Evolutionary conservation across 1,284 basidiomycete genomes (phyloP), one percentile per base, ranked within the genome.

Genomic region (Ceraceosorus guamensis): DNA sequence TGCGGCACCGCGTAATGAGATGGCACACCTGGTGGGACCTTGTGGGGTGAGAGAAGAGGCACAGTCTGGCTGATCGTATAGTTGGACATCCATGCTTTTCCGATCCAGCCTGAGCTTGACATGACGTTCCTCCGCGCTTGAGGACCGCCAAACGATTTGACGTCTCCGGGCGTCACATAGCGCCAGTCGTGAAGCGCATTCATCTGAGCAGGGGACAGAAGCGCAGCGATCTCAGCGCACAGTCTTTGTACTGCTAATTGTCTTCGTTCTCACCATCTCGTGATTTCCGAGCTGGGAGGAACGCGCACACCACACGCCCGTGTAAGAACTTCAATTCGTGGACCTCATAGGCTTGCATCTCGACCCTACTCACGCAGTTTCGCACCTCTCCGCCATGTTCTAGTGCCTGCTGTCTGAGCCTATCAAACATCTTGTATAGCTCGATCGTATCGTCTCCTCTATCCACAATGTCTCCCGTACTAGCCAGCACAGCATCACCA

Each of bases 161-260:
- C 70, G 55, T 79, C 79, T 8, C 74, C 73, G 8, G 57, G 50
- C 0, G 77, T 79, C 5, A 79, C 78, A 37, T 79, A 79, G 1
- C 78, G 56, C 77, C 77, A 79, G 58, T 79, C 78, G 6, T 69
- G 66, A 32, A 78, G 48, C 0, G 71, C 73, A 48, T 78, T 78
- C 77, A 76, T 73, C n/a, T n/a, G n/a, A n/a, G n/a, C n/a, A n/a
- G n/a, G n/a, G n/a, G n/a, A n/a, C n/a, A n/a, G n/a, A n/a, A n/a
- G n/a, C n/a, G n/a, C n/a, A n/a, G n/a, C n/a, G n/a, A n/a, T n/a
- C n/a, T n/a, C n/a, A n/a, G n/a, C n/a, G n/a, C n/a, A n/a, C n/a
- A n/a, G n/a, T n/a, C n/a, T n/a, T n/a, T n/a, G n/a, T n/a, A n/a
- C n/a, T n/a, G n/a, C n/a, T n/a, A n/a, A n/a, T n/a, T n/a, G n/a